Conservation (phyloP, 495 filamentous ascomycete species). For the Cryomyces antarcticus region DNA sequence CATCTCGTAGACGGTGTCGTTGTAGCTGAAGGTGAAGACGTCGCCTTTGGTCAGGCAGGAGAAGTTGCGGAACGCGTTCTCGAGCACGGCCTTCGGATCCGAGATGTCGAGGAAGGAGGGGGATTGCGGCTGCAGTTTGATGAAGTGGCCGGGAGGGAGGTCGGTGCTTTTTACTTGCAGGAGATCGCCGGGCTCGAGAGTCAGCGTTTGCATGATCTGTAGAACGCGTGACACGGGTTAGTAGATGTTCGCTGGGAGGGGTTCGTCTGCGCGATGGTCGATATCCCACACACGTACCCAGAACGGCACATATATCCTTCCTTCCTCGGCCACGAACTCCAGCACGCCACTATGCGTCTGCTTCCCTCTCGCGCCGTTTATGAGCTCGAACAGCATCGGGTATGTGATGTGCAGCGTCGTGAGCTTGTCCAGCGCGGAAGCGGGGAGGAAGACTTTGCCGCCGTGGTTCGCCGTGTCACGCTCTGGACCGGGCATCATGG, state of each 20-base stretch:
- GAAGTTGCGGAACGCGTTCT: conserved; percentile 90
- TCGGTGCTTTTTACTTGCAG: conserved; percentile 88
- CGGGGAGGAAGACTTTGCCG: conserved; percentile 90
- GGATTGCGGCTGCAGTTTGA: conserved; percentile 89
- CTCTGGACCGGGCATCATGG: conserved; percentile 86
- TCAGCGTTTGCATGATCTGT: conserved; percentile 83
- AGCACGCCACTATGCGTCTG: conserved; percentile 84
- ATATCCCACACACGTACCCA: conserved; percentile 42
- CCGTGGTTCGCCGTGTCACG: conserved; percentile 83
- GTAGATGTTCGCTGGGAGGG: neutral
- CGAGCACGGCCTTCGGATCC: conserved; percentile 93
- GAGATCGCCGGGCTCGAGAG: conserved; percentile 77
- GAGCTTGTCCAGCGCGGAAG: conserved; percentile 86
- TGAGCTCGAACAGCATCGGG: conserved; percentile 88
- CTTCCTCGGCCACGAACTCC: conserved; percentile 95
- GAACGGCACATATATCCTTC: conserved; percentile 82
- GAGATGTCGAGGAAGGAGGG: conserved; percentile 84
- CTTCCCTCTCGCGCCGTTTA: conserved; percentile 59
- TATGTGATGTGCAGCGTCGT: conserved; percentile 93
- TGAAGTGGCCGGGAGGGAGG: conserved; percentile 67
- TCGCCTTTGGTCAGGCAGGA: conserved; percentile 80
- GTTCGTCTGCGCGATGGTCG: neutral
- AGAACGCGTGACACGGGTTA: conserved; percentile 1
- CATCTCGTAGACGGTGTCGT: conserved; percentile 80
- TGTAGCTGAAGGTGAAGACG: conserved; percentile 86